Base-by-base conservation (phyloP, 2,329 filamentous ascomycete genomes). In the Colletotrichum camelliae region DNA sequence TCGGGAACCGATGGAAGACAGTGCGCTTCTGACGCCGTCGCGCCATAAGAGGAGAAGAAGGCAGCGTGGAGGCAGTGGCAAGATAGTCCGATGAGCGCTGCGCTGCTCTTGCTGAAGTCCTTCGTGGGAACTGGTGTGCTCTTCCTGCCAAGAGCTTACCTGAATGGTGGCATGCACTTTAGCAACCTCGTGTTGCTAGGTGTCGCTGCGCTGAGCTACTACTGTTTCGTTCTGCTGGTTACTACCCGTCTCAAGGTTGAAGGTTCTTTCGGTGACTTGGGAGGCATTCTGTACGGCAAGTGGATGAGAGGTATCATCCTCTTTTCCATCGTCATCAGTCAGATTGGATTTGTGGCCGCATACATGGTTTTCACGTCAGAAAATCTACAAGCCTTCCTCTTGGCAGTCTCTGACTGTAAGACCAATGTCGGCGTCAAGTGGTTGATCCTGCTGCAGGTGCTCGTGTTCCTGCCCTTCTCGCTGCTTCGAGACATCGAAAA, bases 361-460 rank as follows among this genome's bases (percentile, higher is more conserved):
- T 98, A 98, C 83, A 98, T 96, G 80, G 96, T 99, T 74, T 99
- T 99, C 83, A 98, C 97, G 2, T 95, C 96, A 27, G 94, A 98
- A 82, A 99, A 99, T 77, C 85, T 99, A 74, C 96, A 98, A 83
- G 97, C 97, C 1, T 98, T 99, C 81, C 95, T 98, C 68, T 89
- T 96, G 60, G 97, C 97, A 1, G 96, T 99, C 61, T 94, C 95
- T 67, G 90, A 98, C 79, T 98, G 97, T 89, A 92, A 92, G 83
- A 95, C 94, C 2, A 91, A 93, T 79, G 95, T 99, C 81, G 93
- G 95, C 83, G 95, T 98, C 83, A 94, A 95, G 74, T 95, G 92
- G 85, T 92, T 99, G 85, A 98, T 99, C 79, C 84, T 99, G 81
- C 93, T 98, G 89, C 97, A 99, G 84, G 95, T 98, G 91, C 87